These are phyloP conservation scores for Bombardia bombarda DNA, from an alignment of 495 filamentous ascomycete genomes.

Conservation along the genomic window DNA sequence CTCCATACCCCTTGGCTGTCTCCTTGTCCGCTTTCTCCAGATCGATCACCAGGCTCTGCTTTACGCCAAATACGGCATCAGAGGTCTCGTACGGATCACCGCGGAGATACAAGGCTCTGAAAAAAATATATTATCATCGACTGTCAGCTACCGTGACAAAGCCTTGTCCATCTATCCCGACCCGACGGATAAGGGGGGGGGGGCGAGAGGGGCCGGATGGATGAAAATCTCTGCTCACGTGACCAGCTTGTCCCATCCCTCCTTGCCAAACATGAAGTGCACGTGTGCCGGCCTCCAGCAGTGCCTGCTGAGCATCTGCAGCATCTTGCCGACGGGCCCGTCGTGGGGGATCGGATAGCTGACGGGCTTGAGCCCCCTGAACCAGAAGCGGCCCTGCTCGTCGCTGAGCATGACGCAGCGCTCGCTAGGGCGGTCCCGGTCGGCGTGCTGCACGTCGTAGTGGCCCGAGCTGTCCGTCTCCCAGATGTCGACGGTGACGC, in stretches of 20 bases:
- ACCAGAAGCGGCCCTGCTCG: constrained; percentile 72
- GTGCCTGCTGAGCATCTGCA: constrained; percentile 64
- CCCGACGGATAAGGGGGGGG: too few species aligned
- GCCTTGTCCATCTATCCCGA: too few species aligned
- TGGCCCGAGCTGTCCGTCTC: constrained; percentile 81
- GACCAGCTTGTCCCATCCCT: constrained; percentile 72
- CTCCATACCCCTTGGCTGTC: constrained; percentile 52
- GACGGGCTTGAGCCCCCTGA: constrained; percentile 79
- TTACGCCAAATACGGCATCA: constrained; percentile 91
- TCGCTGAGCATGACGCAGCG: constrained; percentile 70
- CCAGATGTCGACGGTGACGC: constrained; percentile 84
- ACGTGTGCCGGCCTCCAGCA: constrained; percentile 80
- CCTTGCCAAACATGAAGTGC: constrained; percentile 92
- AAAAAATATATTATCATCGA: neutral
- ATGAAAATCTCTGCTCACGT: constrained; percentile 56
- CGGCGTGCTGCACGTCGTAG: constrained; percentile 83
- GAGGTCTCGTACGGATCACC: constrained; percentile 84
- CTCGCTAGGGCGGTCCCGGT: constrained; percentile 64
- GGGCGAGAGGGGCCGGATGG: neutral
- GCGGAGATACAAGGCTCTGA: constrained; percentile 69
- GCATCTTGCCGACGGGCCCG: constrained; percentile 76
- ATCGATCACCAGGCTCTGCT: constrained; percentile 72
- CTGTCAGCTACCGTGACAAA: too few species aligned
- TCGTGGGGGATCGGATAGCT: constrained; percentile 86
- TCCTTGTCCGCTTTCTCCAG: constrained; percentile 55